Percentiles rank a stretch among this genome's conserved stretches.
These are phyloP conservation scores for Theileria orientalis DNA, from an alignment of 169 alveolate species.

Conservation along the genomic window DNA sequence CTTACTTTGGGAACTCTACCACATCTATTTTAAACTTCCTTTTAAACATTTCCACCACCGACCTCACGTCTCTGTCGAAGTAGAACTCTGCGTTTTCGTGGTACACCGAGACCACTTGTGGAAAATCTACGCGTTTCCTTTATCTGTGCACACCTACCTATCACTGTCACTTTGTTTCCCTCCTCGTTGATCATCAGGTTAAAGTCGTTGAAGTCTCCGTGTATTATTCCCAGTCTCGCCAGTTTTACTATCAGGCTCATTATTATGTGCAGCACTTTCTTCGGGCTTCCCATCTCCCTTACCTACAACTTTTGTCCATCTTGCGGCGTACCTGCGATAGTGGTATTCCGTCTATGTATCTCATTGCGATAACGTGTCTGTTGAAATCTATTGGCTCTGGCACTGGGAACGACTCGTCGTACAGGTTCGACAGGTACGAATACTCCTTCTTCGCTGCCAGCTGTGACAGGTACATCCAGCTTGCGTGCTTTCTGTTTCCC, in stretches of 20 bases:
- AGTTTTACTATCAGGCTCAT: constrained; percentile 82
- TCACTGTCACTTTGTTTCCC: constrained; percentile 84
- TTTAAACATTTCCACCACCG: constrained; percentile 87
- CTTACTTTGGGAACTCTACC: constrained; percentile 85
- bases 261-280: constrained; percentile 62
- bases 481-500: constrained; percentile 91
- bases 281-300: constrained; percentile 49
- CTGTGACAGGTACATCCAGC: constrained; percentile 98
- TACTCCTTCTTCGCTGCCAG: constrained; percentile 98
- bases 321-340: constrained; percentile 80
- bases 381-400: constrained; percentile 96
- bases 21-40: constrained; percentile 88
- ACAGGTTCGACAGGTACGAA: constrained; percentile 93
- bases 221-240: constrained; percentile 95
- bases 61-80: constrained; percentile 92
- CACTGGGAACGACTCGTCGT: constrained; percentile 92
- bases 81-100: constrained; percentile 93
- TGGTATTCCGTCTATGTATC: constrained; percentile 91
- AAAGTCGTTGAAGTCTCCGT: constrained; percentile 98
- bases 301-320: constrained; percentile 32
- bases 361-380: constrained; percentile 98
- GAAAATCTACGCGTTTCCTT: constrained; percentile 87
- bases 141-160: constrained; percentile 66
- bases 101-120: constrained; percentile 94
- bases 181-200: constrained; percentile 88